Evolutionary conservation across 2,329 filamentous ascomycete genomes (phyloP).

Genomic region (Ilyonectria destructans): DNA sequence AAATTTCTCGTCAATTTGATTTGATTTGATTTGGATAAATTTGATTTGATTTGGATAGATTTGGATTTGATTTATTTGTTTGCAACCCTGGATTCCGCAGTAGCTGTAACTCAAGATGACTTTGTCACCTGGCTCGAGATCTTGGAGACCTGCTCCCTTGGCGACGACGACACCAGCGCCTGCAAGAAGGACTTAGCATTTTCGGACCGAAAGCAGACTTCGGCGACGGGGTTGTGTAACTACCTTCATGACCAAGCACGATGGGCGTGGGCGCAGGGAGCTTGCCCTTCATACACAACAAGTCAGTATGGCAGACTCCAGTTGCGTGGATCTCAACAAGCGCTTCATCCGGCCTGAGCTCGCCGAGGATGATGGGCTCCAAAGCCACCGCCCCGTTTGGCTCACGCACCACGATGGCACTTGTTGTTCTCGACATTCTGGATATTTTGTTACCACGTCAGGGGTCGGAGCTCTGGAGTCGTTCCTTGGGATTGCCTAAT

Average conservation of each 20-base stretch:
- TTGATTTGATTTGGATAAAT: too few species aligned
- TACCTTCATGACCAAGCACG: slow-evolving; percentile 51
- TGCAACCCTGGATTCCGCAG: slow-evolving; percentile 22
- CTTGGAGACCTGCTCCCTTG: slow-evolving; percentile 5
- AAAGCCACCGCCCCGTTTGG: background rate
- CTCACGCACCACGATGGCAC: background rate
- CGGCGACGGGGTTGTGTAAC: slow-evolving; percentile 44
- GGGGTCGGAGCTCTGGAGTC: background rate
- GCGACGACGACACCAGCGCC: slow-evolving; percentile 33
- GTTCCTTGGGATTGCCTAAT: background rate
- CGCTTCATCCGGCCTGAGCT: slow-evolving; percentile 25
- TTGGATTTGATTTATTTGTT: too few species aligned
- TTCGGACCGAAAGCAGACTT: background rate
- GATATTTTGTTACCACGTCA: background rate
- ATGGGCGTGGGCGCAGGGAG: slow-evolving; percentile 5
- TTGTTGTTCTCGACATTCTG: background rate
- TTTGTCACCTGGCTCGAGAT: slow-evolving; percentile 10
- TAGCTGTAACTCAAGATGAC: slow-evolving; percentile 32
- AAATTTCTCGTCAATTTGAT: too few species aligned
- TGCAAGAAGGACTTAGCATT: slow-evolving; percentile 3
- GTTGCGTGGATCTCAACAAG: slow-evolving; percentile 35
- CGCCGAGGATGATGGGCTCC: background rate
- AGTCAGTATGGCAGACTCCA: slow-evolving; percentile 38
- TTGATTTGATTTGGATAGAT: too few species aligned
- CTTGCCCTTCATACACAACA: slow-evolving; percentile 62